Conservation (phyloP, 306 rosid genomes). For the Elaeagnus macrophylla region DNA sequence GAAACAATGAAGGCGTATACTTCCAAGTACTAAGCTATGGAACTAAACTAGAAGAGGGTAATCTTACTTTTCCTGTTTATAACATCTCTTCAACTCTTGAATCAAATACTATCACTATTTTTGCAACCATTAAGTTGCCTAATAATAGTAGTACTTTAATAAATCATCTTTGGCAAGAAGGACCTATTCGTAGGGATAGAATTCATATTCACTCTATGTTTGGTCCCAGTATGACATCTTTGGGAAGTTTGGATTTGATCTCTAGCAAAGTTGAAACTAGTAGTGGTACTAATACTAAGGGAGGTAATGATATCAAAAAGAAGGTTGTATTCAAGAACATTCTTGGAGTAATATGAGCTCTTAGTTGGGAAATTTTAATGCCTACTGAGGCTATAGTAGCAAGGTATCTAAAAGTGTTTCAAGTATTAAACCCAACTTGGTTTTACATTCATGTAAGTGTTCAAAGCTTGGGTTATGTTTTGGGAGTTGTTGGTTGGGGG, state of each 20-base stretch:
- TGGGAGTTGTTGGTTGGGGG: constrained; percentile 16
- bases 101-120: constrained; percentile 5
- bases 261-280: constrained; percentile 1
- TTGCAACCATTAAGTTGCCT: constrained; percentile 16
- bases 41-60: constrained; percentile 10
- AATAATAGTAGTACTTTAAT: background rate
- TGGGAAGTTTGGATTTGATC: constrained; percentile 24
- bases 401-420: constrained; percentile 12
- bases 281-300: background rate
- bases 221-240: constrained; percentile 8
- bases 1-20: constrained; percentile 12
- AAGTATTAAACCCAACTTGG: constrained; percentile 8
- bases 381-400: constrained; percentile 24
- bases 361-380: constrained; percentile 37
- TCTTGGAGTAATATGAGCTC: constrained; percentile 18
- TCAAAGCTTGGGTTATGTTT: constrained; percentile 3
- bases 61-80: constrained; percentile 20
- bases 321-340: background rate
- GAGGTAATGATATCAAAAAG: background rate
- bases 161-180: constrained; percentile 33
- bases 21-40: constrained; percentile 14
- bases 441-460: constrained; percentile 15
- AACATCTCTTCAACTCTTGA: background rate
- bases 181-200: constrained; percentile 10
- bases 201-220: constrained; percentile 4